Evolutionary conservation across 768 basidiomycete species (phyloP).

Genomic region (Porphyrellus cyaneotinctus): DNA sequence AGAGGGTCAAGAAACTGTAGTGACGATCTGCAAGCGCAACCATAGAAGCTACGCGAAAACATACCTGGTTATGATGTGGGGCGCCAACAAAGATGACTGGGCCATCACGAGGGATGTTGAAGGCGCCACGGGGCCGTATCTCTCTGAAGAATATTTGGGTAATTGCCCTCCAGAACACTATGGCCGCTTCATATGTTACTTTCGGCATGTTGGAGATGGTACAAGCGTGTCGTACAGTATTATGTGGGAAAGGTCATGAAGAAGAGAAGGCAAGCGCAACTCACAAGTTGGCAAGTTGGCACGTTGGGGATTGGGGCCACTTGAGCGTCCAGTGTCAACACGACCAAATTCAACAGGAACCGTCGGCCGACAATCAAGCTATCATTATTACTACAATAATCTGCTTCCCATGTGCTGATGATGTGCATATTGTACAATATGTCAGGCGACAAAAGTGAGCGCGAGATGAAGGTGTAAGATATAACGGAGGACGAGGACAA

Average conservation of each 20-base stretch:
- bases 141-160: constrained; percentile 97
- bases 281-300: no score
- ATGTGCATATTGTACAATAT: constrained; percentile 30
- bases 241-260: constrained; percentile 10
- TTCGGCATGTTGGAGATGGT: constrained; percentile 19
- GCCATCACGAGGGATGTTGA: constrained; percentile 87
- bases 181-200: constrained; percentile 62
- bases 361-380: not conserved
- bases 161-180: constrained; percentile 81
- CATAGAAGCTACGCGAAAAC: constrained; percentile 14
- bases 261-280: not conserved
- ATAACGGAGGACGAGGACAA: not conserved
- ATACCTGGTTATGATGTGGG: constrained; percentile 87
- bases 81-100: constrained; percentile 92
- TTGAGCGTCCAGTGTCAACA: constrained; percentile 21
- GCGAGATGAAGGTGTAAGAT: constrained; percentile 19
- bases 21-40: constrained; percentile 13
- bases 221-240: constrained; percentile 4
- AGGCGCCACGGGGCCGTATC: constrained; percentile 89
- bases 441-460: constrained; percentile 16
- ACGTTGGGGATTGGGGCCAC: not conserved
- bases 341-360: constrained; percentile 17
- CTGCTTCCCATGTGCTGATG: constrained; percentile 11
- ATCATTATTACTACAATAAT: constrained; percentile 23
- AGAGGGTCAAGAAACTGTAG: constrained; percentile 88